Percentiles rank a stretch among this genome's conserved stretches.
Evolutionary conservation across 306 rosid species (phyloP).

Genomic region (Gleditsia sinensis): DNA sequence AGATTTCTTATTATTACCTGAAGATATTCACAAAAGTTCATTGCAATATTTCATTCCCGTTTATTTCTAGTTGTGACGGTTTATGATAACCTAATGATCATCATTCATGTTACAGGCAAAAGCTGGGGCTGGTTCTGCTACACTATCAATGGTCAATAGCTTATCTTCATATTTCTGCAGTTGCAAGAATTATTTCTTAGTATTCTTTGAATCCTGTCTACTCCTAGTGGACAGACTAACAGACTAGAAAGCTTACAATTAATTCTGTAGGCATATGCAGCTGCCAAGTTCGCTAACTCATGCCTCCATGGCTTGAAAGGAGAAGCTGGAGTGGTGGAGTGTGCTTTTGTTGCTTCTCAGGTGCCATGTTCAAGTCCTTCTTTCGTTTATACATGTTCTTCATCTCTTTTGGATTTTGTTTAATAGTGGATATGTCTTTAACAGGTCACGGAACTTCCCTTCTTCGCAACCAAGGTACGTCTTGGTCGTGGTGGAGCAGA

Average conservation of each 20-base stretch:
- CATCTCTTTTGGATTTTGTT: not conserved
- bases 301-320: conserved; percentile 90
- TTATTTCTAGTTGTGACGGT: conserved; percentile 14
- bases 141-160: conserved; percentile 79
- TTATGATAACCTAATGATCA: conserved; percentile 30
- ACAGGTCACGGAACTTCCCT: conserved; percentile 94
- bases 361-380: conserved; percentile 34
- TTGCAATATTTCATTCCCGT: not conserved
- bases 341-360: conserved; percentile 83
- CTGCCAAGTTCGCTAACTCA: conserved; percentile 79
- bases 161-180: conserved; percentile 10
- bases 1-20: not conserved
- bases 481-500: conserved; percentile 85
- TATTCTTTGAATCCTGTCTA: not conserved
- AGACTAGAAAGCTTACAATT: not conserved
- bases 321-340: conserved; percentile 75
- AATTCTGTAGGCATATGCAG: conserved; percentile 83
- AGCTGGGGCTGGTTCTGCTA: conserved; percentile 96
- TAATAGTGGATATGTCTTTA: conserved; percentile 1
- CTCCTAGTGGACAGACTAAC: not conserved
- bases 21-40: conserved; percentile 3
- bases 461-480: conserved; percentile 84
- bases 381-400: not conserved
- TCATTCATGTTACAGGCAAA: conserved; percentile 69
- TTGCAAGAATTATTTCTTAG: not conserved